These are phyloP conservation scores for Phyllostachys edulis DNA, from an alignment of 176 grass and related monocot genomes.

Conservation along the genomic window DNA sequence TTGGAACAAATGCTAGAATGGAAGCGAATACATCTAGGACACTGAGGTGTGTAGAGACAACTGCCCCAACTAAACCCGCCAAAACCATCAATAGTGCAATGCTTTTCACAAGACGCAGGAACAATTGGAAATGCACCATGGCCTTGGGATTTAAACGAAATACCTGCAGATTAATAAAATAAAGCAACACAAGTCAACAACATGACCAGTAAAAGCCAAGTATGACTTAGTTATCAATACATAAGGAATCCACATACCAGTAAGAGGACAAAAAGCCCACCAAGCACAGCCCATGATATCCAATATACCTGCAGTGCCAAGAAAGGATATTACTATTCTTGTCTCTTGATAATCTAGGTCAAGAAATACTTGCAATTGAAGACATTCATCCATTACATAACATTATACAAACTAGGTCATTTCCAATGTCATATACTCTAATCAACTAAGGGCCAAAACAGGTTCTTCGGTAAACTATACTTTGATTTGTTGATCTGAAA, in stretches of 20 bases:
- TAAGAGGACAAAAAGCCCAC: constrained; percentile 66
- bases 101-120: constrained; percentile 77
- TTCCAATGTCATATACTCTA: not conserved
- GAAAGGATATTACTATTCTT: not conserved
- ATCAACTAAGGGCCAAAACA: not conserved
- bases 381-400: not conserved
- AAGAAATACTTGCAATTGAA: not conserved
- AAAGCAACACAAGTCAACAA: constrained; percentile 16
- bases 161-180: constrained; percentile 51
- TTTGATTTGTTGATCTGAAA: not conserved
- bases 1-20: constrained; percentile 76
- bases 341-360: not conserved
- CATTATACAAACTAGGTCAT: not conserved
- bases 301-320: constrained; percentile 71
- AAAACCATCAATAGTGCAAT: constrained; percentile 69
- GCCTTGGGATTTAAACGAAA: constrained; percentile 90
- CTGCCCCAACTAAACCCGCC: constrained; percentile 66
- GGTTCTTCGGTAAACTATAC: not conserved
- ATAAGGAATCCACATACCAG: constrained; percentile 48
- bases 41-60: constrained; percentile 41
- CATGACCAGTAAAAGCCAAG: not conserved
- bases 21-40: constrained; percentile 58
- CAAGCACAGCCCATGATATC: constrained; percentile 82
- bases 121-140: constrained; percentile 85
- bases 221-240: constrained; percentile 21